Base-by-base conservation (phyloP, 1,139 yeast species). In the Magnusiomyces suaveolens region DNA sequence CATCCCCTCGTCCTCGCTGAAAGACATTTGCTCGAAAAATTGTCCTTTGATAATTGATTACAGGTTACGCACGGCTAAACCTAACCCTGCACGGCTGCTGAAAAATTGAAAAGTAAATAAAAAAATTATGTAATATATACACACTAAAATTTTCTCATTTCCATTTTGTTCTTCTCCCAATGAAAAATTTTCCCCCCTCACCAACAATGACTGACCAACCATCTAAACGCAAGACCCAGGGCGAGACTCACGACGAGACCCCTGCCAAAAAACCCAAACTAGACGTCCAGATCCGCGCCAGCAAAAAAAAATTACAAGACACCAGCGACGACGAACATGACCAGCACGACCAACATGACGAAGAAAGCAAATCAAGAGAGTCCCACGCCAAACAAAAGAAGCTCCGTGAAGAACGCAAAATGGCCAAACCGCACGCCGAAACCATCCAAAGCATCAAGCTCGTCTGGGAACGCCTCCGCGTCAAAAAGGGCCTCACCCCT, bases 401-500 rank as follows among this genome's bases (percentile, higher is more conserved):
- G 63, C 69, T 84, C 50, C 75, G 84, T 52, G 81, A 82, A 55
- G 97, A 90, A 68, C 82, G 98, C 71, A 90, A 89, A 69, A 75
- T 87, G 59, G 82, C 84, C 65, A 83, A 96, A 73, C 88, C 86
- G 66, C 79, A 95, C 24, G 97, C 97, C 60, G 74, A 75, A 47
- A 87, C 86, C 71, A 89, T 92, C 53, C 90, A 87, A 68, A 81
- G 82, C 62, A 88, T 92, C 70, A 92, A 92, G 71, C 76, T 79
- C 52, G 71, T 92, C 52, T 92, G 98, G 98, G 97, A 90, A 72
- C 82, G 81, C 68, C 75, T 92, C 63, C 82, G 97, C 72, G 94
- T 87, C 47, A 87, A 86, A 64, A 83, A 81, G 59, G 86, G 95
- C 24, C 77, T 89, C 48, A 85, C 96, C 51, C 83, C 84, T 61